Conservation (phyloP, 2,329 filamentous ascomycete genomes). For the Blumeria graminis region DNA sequence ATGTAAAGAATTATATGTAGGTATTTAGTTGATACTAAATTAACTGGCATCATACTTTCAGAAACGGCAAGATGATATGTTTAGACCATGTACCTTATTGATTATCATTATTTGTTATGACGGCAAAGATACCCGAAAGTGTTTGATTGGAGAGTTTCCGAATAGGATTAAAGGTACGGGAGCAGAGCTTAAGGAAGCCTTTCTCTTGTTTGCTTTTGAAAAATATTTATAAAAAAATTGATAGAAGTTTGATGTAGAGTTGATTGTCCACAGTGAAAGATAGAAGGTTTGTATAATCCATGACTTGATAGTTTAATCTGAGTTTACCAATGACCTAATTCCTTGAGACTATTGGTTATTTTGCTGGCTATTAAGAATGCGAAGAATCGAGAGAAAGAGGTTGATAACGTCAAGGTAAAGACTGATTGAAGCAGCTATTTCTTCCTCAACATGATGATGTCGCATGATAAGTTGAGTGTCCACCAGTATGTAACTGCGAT, state of each 20-base stretch:
- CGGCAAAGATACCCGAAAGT: too few relatives aligned
- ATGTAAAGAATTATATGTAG: too few relatives aligned
- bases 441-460: constrained; percentile 92
- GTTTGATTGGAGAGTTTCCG: too few relatives aligned
- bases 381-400: constrained; percentile 81
- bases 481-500: constrained; percentile 57
- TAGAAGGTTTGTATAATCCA: neutral
- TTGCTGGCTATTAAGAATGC: constrained; percentile 87
- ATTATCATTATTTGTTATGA: too few relatives aligned
- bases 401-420: constrained; percentile 94
- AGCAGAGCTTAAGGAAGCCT: too few relatives aligned
- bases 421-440: constrained; percentile 85
- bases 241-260: neutral
- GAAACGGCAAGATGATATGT: too few relatives aligned
- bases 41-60: too few relatives aligned
- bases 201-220: too few relatives aligned
- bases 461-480: constrained; percentile 91
- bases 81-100: too few relatives aligned
- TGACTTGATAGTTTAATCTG: neutral
- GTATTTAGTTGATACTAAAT: too few relatives aligned
- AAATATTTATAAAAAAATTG: too few relatives aligned
- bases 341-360: constrained; percentile 41
- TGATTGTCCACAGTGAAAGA: neutral
- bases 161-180: too few relatives aligned
- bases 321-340: neutral